phyloP scores from a whole-genome alignment of 2,329 filamentous ascomycete genomes.

The Xylariaceae sp. region DNA sequence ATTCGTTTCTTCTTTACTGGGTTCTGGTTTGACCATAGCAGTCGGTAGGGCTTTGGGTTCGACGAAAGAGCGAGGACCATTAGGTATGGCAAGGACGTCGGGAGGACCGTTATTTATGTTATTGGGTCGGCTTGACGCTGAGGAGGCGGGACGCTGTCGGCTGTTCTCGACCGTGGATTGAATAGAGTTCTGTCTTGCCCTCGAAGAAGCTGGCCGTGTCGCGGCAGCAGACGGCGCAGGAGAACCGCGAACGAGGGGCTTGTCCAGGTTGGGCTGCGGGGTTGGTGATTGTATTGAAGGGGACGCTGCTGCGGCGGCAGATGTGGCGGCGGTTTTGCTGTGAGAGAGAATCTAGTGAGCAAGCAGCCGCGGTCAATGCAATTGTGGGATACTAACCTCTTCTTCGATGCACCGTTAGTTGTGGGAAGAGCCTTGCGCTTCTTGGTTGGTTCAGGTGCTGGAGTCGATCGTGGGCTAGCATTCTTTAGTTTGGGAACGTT shows the following conservation, averaged over 20 bases:
- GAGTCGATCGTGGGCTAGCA: slow-evolving; percentile 64
- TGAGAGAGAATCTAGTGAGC: slow-evolving; percentile 7
- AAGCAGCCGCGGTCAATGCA: background rate
- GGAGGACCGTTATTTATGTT: slow-evolving; percentile 39
- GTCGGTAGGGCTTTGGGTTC: slow-evolving; percentile 47
- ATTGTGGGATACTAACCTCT: slow-evolving; percentile 54
- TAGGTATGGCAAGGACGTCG: slow-evolving; percentile 32
- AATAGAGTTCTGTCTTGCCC: slow-evolving; percentile 70
- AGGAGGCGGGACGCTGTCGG: slow-evolving; percentile 52
- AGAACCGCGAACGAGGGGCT: slow-evolving; percentile 48
- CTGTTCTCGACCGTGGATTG: slow-evolving; percentile 53
- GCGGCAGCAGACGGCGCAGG: slow-evolving; percentile 51
- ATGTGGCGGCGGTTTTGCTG: slow-evolving; percentile 27
- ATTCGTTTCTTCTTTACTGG: slow-evolving; percentile 32
- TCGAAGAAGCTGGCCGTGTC: slow-evolving; percentile 61
- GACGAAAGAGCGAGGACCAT: slow-evolving; percentile 29
- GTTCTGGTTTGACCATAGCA: slow-evolving; percentile 35
- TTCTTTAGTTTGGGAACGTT: slow-evolving; percentile 52
- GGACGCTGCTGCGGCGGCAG: slow-evolving; percentile 52
- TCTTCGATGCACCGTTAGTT: slow-evolving; percentile 67
- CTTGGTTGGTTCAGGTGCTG: slow-evolving; percentile 63
- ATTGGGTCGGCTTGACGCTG: slow-evolving; percentile 57
- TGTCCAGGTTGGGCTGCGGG: slow-evolving; percentile 63
- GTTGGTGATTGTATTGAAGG: slow-evolving; percentile 72
- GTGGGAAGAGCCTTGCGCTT: slow-evolving; percentile 61